Evolutionary conservation across 2,329 filamentous ascomycete species (phyloP), one percentile per base, ranked within the genome.

Genomic region (Claviceps quebecensis): DNA sequence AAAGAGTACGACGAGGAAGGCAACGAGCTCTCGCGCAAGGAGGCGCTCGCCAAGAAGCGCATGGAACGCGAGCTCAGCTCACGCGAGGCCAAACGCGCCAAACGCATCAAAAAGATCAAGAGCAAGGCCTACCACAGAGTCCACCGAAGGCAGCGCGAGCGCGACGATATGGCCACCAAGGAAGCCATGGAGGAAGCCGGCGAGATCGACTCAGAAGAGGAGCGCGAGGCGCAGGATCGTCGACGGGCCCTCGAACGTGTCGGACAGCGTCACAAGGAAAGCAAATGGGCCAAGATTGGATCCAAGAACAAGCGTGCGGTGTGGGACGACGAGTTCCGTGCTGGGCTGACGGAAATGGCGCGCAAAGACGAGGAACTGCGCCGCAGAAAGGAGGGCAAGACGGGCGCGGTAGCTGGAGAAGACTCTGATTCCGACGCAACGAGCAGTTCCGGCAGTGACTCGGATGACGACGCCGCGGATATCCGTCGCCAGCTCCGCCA

Each of bases 81-180:
- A 60, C 79, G 90, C 11, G 91, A 97, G 68, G 85, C 94, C 61
- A 83, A 89, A 44, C 84, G 89, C 52, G 80, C 89, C 7, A 94
- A 90, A 69, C 84, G 93, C 23, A 88, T 98, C 69, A 95, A 96
- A 72, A 97, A 97, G 73, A 98, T 98, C 71, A 98, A 98, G 75
- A 94, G 87, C 65, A 98, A 96, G 67, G 80, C 89, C 0, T 98
- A 95, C 65, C 86, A 91, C 51, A 84, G 90, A 45, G 84, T 97
- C 14, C 91, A 97, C 67, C 82, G 91, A 39, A 95, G 85, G 63
- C 86, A 82, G 66, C 60, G 72, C 58, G 67, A 76, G 57, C 72
- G 76, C 51, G 65, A 80, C 54, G 66, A 81, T 65, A 70, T 73
- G 62, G 76, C 75, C 16, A 65, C 70, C 16, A 69, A 68, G 17